These are phyloP conservation scores for Malania oleifera DNA, from an alignment of 164 flowering plant genomes.

Conservation along the genomic window DNA sequence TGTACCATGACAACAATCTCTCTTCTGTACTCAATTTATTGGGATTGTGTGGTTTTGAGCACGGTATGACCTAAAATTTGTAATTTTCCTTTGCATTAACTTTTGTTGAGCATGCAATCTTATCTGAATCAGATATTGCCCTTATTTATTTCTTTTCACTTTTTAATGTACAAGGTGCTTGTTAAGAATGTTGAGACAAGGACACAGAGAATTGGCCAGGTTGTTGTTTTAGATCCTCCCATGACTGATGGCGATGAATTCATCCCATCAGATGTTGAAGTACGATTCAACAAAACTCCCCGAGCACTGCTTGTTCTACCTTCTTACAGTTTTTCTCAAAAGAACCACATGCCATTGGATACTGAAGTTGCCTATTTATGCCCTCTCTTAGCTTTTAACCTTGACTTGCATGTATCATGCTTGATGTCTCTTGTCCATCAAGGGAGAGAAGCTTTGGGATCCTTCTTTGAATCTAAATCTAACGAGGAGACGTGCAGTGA, in stretches of 20 bases:
- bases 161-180: slow-evolving; percentile 37
- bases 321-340: slow-evolving; percentile 33
- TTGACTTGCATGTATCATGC: slow-evolving; percentile 70
- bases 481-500: slow-evolving; percentile 19
- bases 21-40: too few relatives aligned
- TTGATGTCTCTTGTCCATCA: slow-evolving; percentile 49
- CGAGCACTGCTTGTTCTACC: slow-evolving; percentile 57
- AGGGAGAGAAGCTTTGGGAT: slow-evolving; percentile 51
- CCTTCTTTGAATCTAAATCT: slow-evolving; percentile 38
- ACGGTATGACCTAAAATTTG: background rate
- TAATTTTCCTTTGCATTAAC: background rate
- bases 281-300: slow-evolving; percentile 8
- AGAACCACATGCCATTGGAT: slow-evolving; percentile 15
- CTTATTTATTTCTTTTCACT: background rate
- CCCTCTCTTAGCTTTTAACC: slow-evolving; percentile 74
- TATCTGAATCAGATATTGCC: background rate
- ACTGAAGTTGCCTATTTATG: slow-evolving; percentile 62
- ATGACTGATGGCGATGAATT: slow-evolving; percentile 4
- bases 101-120: background rate
- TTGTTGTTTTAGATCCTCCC: slow-evolving; percentile 72
- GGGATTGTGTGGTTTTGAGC: too few relatives aligned
- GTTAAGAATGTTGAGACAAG: slow-evolving; percentile 53
- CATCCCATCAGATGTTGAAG: slow-evolving; percentile 13
- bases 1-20: too few relatives aligned
- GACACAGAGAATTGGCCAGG: slow-evolving; percentile 53